These are phyloP conservation scores for Raffaelea arxii DNA, from an alignment of 2,329 filamentous ascomycete species.

Conservation along the genomic window DNA sequence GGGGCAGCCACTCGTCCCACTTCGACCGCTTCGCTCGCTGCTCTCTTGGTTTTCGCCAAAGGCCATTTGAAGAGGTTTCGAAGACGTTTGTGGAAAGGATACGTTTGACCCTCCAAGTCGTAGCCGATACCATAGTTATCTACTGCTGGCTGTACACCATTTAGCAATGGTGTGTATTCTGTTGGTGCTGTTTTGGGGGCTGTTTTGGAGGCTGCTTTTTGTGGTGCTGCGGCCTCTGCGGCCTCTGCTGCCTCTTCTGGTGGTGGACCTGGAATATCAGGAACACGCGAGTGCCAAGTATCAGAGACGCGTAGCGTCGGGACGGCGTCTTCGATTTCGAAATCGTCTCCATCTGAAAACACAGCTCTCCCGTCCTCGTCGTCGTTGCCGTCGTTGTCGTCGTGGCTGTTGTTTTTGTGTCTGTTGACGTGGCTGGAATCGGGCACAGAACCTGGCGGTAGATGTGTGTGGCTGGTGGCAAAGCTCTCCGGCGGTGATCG, in stretches of 20 bases:
- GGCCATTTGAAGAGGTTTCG: slow-evolving; percentile 4
- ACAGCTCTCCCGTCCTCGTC: slow-evolving; percentile 2
- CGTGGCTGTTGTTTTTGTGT: not conserved
- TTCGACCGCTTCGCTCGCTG: no score
- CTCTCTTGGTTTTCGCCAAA: not conserved
- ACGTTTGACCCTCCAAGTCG: slow-evolving; percentile 44
- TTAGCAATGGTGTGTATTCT: slow-evolving; percentile 40
- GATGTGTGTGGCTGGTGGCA: slow-evolving; percentile 46
- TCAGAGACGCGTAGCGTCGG: not conserved
- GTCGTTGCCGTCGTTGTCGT: not conserved
- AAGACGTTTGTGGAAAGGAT: not conserved
- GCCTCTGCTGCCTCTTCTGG: not conserved
- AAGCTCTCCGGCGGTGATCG: slow-evolving; percentile 17
- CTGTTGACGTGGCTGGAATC: not conserved
- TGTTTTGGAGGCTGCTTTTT: not conserved
- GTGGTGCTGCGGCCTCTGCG: not conserved
- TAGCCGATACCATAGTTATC: slow-evolving; percentile 16
- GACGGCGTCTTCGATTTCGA: not conserved
- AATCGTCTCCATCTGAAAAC: slow-evolving; percentile 8
- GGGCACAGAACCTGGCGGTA: not conserved
- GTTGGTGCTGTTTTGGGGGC: slow-evolving; percentile 5
- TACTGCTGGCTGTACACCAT: slow-evolving; percentile 16
- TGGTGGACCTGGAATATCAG: no score
- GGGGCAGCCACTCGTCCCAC: no score
- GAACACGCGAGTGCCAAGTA: no score